Base-by-base conservation (phyloP, 2,329 filamentous ascomycete genomes). In the Magnaporthales sp. region DNA sequence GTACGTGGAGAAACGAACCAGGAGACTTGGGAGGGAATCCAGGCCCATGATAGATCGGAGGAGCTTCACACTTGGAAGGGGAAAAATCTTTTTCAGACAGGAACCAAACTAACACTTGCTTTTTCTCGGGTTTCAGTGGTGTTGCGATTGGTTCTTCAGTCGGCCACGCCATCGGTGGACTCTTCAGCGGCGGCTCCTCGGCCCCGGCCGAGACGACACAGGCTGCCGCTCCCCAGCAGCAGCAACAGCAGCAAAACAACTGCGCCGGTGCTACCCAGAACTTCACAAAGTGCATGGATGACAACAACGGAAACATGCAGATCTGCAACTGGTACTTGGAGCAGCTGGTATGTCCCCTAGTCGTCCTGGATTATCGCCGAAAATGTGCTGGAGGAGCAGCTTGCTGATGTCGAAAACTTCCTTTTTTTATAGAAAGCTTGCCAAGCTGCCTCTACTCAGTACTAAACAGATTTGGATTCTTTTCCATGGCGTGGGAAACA, bases 271-370 rank as follows among this genome's bases (percentile, higher is more conserved):
- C 95, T 73, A 88, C 93, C 66, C 87, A 89, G 79, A 87, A 86
- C 80, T 98, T 99, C 85, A 93, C 92, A 74, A 90, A 89, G 82
- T 99, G 95, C 85, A 90, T 99, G 89, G 93, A 98, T 79, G 91
- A 98, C 76, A 91, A 99, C 79, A 83, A 88, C 76, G 95, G 95
- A 72, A 93, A 95, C 81, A 88, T 99, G 90, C 89, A 90, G 76
- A 96, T 97, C 76, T 99, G 95, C 83, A 91, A 91, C 72, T 99
- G 94, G 93, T 99, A 99, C 79, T 82, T 99, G 74, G 95, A 99
- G 79, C 94, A 99, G 86, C 84, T 99, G 54, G 54, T 58, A 58
- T 22, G 54, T 58, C 13, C 11, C 54, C 38, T n/a, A 51, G 38
- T 19, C 2, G 15, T 51, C 15, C n/a, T 51, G 38, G 38, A 51